phyloP scores from a whole-genome alignment of 2,329 filamentous ascomycete genomes.

The Talaromyces sp. region DNA sequence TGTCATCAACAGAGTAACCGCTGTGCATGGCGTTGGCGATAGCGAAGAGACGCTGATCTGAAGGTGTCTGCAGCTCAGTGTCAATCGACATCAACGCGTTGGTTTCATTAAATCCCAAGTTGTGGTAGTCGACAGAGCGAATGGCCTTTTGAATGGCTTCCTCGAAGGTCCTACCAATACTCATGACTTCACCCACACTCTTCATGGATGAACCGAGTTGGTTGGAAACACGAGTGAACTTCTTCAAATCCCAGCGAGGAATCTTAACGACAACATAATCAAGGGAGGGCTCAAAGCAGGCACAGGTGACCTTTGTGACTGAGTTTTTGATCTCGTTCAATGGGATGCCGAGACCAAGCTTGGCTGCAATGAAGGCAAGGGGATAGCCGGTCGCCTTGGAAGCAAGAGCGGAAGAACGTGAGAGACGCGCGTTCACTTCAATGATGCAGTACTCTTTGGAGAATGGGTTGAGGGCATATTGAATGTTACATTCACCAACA shows the following conservation, averaged over 20 bases:
- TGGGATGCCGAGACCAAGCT: constrained; percentile 90
- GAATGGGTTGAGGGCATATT: constrained; percentile 94
- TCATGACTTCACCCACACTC: constrained; percentile 99
- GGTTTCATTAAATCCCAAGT: constrained; percentile 90
- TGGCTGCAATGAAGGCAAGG: constrained; percentile 92
- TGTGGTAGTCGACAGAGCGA: constrained; percentile 89
- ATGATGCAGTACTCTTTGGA: constrained; percentile 98
- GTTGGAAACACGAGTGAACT: constrained; percentile 95
- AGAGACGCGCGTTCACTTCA: constrained; percentile 95
- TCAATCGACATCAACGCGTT: constrained; percentile 93
- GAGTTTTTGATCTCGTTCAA: constrained; percentile 96
- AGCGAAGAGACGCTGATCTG: constrained; percentile 93
- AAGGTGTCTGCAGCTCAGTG: constrained; percentile 92
- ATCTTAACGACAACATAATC: constrained; percentile 99
- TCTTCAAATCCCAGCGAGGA: constrained; percentile 97
- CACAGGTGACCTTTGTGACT: constrained; percentile 91
- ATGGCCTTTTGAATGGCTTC: constrained; percentile 99
- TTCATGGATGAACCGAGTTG: constrained; percentile 98
- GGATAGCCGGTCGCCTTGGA: constrained; percentile 98
- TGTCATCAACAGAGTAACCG: constrained; percentile 92
- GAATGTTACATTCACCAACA: constrained; percentile 98
- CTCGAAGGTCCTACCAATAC: constrained; percentile 92
- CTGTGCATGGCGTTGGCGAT: constrained; percentile 96
- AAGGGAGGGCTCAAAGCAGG: constrained; percentile 96
- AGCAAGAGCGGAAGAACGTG: constrained; percentile 88